These are phyloP conservation scores for Cystobasidium onofrii DNA, from an alignment of 768 basidiomycete species.

Conservation along the genomic window DNA sequence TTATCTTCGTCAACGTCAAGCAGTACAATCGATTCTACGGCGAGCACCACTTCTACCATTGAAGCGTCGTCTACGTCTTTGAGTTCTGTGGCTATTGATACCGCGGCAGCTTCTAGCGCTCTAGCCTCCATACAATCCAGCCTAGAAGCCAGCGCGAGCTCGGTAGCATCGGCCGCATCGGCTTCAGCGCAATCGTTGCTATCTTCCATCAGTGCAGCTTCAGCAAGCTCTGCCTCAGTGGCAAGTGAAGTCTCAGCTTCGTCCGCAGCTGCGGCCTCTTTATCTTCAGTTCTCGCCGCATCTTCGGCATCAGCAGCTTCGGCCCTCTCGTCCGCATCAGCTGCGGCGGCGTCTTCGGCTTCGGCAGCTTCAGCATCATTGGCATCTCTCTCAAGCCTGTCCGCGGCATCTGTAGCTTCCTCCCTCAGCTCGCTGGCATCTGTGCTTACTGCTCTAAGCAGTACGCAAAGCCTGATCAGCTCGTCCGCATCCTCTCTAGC, in stretches of 20 bases:
- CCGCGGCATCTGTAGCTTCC: neutral
- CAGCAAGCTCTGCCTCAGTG: neutral
- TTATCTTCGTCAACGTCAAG: neutral
- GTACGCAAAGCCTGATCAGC: neutral
- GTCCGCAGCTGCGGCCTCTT: neutral
- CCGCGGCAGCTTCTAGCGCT: neutral
- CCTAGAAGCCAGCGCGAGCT: conserved; percentile 7
- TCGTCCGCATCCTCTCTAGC: neutral
- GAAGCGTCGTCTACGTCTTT: neutral
- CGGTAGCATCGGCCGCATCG: conserved; percentile 4
- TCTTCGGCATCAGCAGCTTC: neutral
- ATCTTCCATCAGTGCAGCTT: neutral
- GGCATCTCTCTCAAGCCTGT: neutral
- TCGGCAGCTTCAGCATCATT: conserved; percentile 9
- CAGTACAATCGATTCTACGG: neutral
- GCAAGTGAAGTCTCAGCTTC: neutral
- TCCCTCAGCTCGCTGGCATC: neutral
- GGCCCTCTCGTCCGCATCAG: neutral
- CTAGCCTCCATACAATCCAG: conserved; percentile 15
- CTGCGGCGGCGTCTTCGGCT: neutral
- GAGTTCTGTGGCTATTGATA: neutral
- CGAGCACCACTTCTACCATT: neutral
- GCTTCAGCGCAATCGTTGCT: conserved; percentile 16
- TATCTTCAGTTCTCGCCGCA: neutral
- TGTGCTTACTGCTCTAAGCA: neutral